These are phyloP conservation scores for Termitomyces sp. DNA, from an alignment of 768 basidiomycete genomes.

Conservation along the genomic window DNA sequence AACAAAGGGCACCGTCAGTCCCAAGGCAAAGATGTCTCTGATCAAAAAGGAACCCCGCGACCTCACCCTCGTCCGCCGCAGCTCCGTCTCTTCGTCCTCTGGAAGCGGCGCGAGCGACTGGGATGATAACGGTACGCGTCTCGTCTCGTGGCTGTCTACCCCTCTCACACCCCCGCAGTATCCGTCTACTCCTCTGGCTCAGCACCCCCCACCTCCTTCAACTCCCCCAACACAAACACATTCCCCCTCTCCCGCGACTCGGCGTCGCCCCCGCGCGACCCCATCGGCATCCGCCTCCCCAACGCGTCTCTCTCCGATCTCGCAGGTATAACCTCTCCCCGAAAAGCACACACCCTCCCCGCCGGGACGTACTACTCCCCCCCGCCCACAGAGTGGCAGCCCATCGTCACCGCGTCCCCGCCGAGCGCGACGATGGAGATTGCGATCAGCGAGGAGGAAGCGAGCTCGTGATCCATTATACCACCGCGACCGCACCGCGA, in stretches of 20 bases:
- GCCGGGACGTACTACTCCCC: constrained; percentile 13
- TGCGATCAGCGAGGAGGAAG: no score
- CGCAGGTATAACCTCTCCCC: constrained; percentile 33
- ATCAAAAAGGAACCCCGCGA: constrained; percentile 69
- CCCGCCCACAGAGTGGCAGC: constrained; percentile 4
- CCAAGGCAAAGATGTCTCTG: constrained; percentile 31
- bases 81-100: constrained; percentile 61
- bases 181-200: constrained; percentile 59
- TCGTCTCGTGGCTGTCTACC: constrained; percentile 9
- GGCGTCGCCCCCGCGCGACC: constrained; percentile 45
- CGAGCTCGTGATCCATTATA: no score
- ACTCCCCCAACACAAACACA: constrained; percentile 56
- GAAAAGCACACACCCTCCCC: background rate
- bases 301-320: constrained; percentile 72
- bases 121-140: constrained; percentile 75
- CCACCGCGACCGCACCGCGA: no score
- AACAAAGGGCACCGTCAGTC: constrained; percentile 31
- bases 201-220: constrained; percentile 60
- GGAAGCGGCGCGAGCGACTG: constrained; percentile 69
- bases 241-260: constrained; percentile 61
- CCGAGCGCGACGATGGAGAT: no score
- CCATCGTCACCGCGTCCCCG: no score
- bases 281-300: constrained; percentile 70
- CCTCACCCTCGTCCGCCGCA: constrained; percentile 47
- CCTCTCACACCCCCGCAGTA: constrained; percentile 27